Evolutionary conservation across 495 filamentous ascomycete species (phyloP), one percentile per base, ranked within the genome.

Genomic region (Friedmanniomyces simplex): DNA sequence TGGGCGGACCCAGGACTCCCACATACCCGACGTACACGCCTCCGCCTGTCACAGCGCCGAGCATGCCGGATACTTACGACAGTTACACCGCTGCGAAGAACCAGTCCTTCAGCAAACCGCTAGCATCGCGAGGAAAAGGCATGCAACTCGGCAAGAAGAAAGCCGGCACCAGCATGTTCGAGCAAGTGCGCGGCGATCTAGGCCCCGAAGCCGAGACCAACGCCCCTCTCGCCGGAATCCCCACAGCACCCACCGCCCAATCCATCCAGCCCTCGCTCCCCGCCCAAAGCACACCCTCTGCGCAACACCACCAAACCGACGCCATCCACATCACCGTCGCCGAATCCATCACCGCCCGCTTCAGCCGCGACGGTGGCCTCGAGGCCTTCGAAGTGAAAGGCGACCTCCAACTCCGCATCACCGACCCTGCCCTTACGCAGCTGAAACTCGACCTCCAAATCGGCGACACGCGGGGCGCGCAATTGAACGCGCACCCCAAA

Each of bases 61-160:
- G 79, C 18, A 77, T 84, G 58, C 77, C 86, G 43, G 88, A 93
- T 63, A 88, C 87, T 2, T 95, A 91, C 69, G 91, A 96, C 70
- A 83, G 78, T 37, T 96, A 97, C 69, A 89, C 95, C 71, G 88
- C 91, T 0, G 94, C 95, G 73, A 96, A 96, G 82, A 95, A 94
- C 73, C 95, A 95, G 57, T 54, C 39, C 1, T 63, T 59, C 54
- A 55, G 52, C 58, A 65, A 65, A 67, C 74, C 82, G 32, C 68
- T 83, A 47, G 81, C 86, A 26, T 80, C 82, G 36, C 89, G 91
- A 68, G 89, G 89, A 57, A 98, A 98, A 73, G 93, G 93, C 51
- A 96, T 98, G 93, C 91, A 96, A 70, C 74, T 98, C 39, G 94
- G 93, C 71, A 96, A 95, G 78, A 97, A 97, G 73, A 95, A 88